Percentiles rank a stretch among this genome's conserved stretches.
Conservation (phyloP, 2,329 filamentous ascomycete species). For the Claviceps monticola region DNA sequence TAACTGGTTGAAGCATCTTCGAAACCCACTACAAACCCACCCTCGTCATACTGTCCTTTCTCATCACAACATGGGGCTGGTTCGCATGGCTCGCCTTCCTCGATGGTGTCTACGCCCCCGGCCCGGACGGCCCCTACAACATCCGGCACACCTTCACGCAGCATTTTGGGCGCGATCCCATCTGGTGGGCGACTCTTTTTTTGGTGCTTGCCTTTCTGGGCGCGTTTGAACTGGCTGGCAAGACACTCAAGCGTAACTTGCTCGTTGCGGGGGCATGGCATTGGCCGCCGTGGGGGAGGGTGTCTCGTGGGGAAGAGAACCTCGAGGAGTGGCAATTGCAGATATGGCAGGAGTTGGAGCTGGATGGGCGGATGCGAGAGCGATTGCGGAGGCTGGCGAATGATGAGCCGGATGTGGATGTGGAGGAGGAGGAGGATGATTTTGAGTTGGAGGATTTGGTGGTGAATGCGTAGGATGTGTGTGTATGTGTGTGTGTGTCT, state of each 20-base stretch:
- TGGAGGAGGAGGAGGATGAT: conserved; percentile 9
- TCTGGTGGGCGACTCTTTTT: conserved; percentile 64
- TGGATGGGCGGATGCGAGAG: conserved; percentile 30
- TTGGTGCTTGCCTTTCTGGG: conserved; percentile 46
- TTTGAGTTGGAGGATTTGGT: conserved; percentile 3
- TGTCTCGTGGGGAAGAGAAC: conserved; percentile 15
- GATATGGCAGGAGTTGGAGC: conserved; percentile 45
- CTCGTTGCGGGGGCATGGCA: conserved; percentile 33
- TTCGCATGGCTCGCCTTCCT: conserved; percentile 63
- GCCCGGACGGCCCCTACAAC: conserved; percentile 42
- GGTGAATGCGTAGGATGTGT: conserved; percentile 2
- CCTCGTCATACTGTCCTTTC: conserved; percentile 44
- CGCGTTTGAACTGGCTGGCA: conserved; percentile 51
- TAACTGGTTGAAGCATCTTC: conserved; percentile 34
- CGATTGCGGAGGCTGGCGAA: conserved; percentile 27
- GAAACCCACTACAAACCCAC: conserved; percentile 65
- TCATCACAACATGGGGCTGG: conserved; percentile 52
- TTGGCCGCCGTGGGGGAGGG: conserved; percentile 28
- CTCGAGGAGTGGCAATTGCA: conserved; percentile 38
- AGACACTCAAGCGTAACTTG: conserved; percentile 30
- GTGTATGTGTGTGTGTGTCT: too few relatives aligned
- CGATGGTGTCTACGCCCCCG: conserved; percentile 41
- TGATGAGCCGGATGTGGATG: conserved; percentile 17
- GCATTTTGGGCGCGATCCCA: conserved; percentile 51
- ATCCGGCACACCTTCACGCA: conserved; percentile 53